Percentiles rank a stretch among this genome's conserved stretches.
phyloP scores from a whole-genome alignment of 768 basidiomycete genomes.

The Suillus decipiens region DNA sequence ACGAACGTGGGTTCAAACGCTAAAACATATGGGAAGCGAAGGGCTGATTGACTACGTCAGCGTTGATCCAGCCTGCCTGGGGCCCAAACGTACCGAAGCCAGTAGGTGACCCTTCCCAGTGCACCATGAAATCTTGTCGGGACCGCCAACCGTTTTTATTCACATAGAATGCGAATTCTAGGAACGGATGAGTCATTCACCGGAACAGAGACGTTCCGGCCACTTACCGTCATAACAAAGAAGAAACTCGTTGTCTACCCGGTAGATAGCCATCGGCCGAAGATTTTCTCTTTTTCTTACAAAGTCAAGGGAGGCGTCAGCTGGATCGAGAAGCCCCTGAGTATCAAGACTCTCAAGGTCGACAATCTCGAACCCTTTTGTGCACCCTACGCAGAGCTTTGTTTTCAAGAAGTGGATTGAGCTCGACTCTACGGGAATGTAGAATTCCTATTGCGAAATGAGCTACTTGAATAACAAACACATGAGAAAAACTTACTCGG shows the following conservation, averaged over 20 bases:
- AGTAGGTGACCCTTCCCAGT: conserved; percentile 95
- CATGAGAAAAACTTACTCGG: conserved; percentile 55
- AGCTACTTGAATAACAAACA: conserved; percentile 8
- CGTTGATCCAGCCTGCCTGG: background rate
- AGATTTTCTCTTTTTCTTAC: conserved; percentile 87
- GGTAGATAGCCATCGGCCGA: conserved; percentile 93
- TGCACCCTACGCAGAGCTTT: conserved; percentile 94
- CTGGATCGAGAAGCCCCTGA: conserved; percentile 92
- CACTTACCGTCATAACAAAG: conserved; percentile 93
- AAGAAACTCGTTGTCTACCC: conserved; percentile 95
- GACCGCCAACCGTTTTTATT: conserved; percentile 95
- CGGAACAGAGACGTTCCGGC: background rate
- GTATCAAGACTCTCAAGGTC: conserved; percentile 97
- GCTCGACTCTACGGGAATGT: conserved; percentile 95
- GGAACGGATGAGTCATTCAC: conserved; percentile 14
- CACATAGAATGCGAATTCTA: conserved; percentile 99
- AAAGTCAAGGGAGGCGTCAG: conserved; percentile 90
- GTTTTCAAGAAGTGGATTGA: conserved; percentile 98
- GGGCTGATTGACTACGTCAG: conserved; percentile 50
- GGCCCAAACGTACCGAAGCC: conserved; percentile 78
- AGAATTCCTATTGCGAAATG: conserved; percentile 75
- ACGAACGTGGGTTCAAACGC: conserved; percentile 97
- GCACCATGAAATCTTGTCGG: conserved; percentile 88
- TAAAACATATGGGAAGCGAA: conserved; percentile 95
- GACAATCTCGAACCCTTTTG: conserved; percentile 97